Percentiles rank a stretch among this genome's conserved stretches.
These are phyloP conservation scores for Lactifluus echinatus DNA, from an alignment of 768 basidiomycete genomes.

Conservation along the genomic window DNA sequence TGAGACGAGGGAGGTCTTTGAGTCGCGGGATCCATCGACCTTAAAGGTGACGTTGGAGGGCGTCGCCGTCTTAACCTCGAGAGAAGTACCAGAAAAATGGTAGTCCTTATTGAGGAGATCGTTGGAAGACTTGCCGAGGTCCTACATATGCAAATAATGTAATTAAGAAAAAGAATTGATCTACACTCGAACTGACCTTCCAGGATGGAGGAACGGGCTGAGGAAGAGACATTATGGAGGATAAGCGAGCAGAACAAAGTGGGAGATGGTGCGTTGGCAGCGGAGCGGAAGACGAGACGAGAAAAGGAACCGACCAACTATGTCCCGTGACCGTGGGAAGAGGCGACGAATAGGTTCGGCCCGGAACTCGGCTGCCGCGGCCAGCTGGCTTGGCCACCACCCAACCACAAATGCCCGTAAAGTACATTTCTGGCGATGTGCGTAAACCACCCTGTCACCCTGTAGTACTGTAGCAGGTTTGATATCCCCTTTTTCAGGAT, in stretches of 20 bases:
- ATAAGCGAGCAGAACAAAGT: neutral
- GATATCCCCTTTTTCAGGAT: conserved; percentile 37
- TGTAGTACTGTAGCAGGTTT: neutral
- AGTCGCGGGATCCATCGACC: conserved; percentile 76
- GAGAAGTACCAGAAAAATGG: conserved; percentile 59
- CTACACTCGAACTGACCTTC: conserved; percentile 55
- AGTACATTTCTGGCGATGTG: conserved; percentile 36
- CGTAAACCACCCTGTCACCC: conserved; percentile 15
- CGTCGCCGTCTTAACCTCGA: conserved; percentile 86
- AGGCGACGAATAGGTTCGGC: neutral
- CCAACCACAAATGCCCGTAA: conserved; percentile 24
- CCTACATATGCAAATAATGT: conserved; percentile 35
- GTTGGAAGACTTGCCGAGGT: conserved; percentile 94
- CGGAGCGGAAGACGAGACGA: conserved; percentile 20
- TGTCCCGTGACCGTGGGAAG: neutral
- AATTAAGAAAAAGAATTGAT: neutral
- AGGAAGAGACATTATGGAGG: conserved; percentile 69
- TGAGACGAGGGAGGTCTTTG: conserved; percentile 60
- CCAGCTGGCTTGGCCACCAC: neutral
- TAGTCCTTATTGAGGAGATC: conserved; percentile 93
- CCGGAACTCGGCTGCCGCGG: too few species aligned
- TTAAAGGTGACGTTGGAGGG: conserved; percentile 90
- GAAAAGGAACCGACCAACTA: neutral
- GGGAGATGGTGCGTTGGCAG: conserved; percentile 23
- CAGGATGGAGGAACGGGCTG: conserved; percentile 96